These are phyloP conservation scores for Metschnikowia cerradonensis DNA, from an alignment of 805 yeast species.

Conservation along the genomic window DNA sequence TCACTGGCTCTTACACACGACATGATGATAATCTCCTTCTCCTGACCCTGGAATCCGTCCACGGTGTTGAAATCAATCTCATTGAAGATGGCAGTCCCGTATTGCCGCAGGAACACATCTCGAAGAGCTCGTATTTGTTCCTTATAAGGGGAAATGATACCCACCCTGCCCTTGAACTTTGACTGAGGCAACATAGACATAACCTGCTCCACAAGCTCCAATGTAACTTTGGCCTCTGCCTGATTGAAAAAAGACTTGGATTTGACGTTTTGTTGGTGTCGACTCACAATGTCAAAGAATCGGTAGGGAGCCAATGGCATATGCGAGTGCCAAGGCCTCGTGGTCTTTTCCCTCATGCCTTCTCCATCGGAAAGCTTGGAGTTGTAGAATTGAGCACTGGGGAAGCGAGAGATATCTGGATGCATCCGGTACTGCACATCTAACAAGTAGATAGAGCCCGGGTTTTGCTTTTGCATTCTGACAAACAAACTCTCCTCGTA, in stretches of 20 bases:
- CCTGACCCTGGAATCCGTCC: slow-evolving; percentile 98
- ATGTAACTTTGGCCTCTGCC: slow-evolving; percentile 68
- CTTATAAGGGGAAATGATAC: slow-evolving; percentile 91
- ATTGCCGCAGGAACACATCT: slow-evolving; percentile 50
- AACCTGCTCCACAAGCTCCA: slow-evolving; percentile 57
- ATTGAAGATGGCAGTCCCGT: slow-evolving; percentile 59
- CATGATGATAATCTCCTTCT: slow-evolving; percentile 87
- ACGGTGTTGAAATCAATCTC: slow-evolving; percentile 88
- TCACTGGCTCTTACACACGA: slow-evolving; percentile 92
- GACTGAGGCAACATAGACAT: slow-evolving; percentile 44
- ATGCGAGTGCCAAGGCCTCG: slow-evolving; percentile 70
- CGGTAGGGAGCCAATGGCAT: slow-evolving; percentile 65
- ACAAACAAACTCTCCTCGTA: slow-evolving; percentile 94
- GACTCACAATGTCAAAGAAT: slow-evolving; percentile 64
- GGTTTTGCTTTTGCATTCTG: slow-evolving; percentile 74
- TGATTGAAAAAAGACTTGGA: slow-evolving; percentile 70
- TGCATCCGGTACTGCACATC: slow-evolving; percentile 98
- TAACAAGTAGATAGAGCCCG: slow-evolving; percentile 60
- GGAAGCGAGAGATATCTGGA: slow-evolving; percentile 83
- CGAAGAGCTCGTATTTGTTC: slow-evolving; percentile 70
- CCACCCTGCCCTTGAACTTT: slow-evolving; percentile 70
- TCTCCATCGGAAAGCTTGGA: slow-evolving; percentile 75
- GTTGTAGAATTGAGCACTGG: slow-evolving; percentile 77
- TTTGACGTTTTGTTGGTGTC: slow-evolving; percentile 58
- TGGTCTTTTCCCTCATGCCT: slow-evolving; percentile 55